Evolutionary conservation across 345 rosid species (phyloP), one percentile per base, ranked within the genome.

Genomic region (Streptanthus diversifolius): DNA sequence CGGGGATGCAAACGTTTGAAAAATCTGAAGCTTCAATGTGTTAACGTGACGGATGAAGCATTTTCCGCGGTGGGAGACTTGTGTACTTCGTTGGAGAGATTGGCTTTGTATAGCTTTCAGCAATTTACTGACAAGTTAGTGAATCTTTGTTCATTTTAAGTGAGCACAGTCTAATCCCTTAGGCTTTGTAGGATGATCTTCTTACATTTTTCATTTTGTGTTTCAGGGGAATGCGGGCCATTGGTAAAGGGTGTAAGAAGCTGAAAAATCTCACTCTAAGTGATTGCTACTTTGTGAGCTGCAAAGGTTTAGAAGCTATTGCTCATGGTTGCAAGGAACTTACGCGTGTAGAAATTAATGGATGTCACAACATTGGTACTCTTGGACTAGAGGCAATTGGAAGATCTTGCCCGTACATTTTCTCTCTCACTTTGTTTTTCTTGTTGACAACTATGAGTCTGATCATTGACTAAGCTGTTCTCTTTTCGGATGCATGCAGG

Each of bases 321-420:
- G 96, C 98, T 51, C 45, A 64, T 15, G 93, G 93, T 59, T 93
- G 97, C 82, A 80, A 73, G 72, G 90, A 84, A 66, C 91, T 93
- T 72, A 80, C 84, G 11, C 92, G 87, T 83, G 86, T 93, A 69
- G 96, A 93, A 76, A 81, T 93, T 54, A 93, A 90, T 82, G 98
- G 98, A 55, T 90, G 98, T 80, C 96, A 89, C 81, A 84, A 85
- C 76, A 89, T 93, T 63, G 96, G 97, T 57, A 88, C 97, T 27
- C 24, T 65, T 33, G 98, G 98, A 70, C 49, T 93, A 74, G 93
- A 82, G 82, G 85, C 93, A 59, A 73, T 93, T 66, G 97, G 98
- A 80, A 82, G 39, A 83, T 87, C 80, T 68, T 93, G 98, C 92
- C 67, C 39, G 98, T 93, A 85, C 67, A 80, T 76, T 63, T 73